Conservation (phyloP, 495 filamentous ascomycete genomes). For the Diplogelasinospora grovesii region DNA sequence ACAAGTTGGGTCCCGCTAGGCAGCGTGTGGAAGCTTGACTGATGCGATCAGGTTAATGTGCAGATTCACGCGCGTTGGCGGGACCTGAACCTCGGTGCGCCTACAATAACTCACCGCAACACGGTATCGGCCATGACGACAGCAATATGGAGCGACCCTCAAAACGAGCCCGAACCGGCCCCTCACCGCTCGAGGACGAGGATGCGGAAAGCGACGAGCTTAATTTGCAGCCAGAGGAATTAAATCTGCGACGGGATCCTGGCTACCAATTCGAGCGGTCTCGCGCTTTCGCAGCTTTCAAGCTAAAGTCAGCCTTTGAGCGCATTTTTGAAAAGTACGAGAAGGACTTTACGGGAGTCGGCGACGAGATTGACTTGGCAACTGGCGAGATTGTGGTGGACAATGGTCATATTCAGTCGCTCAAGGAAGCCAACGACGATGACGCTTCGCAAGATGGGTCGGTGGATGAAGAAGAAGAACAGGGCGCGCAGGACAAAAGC, state of each 20-base stretch:
- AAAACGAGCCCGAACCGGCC: slow-evolving; percentile 50
- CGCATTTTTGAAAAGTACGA: slow-evolving; percentile 83
- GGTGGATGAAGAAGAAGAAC: slow-evolving; percentile 25
- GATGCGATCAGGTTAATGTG: no score
- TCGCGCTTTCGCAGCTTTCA: slow-evolving; percentile 53
- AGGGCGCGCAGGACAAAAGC: no score
- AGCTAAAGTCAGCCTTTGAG: slow-evolving; percentile 76
- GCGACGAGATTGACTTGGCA: slow-evolving; percentile 32
- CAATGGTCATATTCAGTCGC: slow-evolving; percentile 69
- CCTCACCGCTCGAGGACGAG: slow-evolving; percentile 29
- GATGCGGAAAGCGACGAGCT: slow-evolving; percentile 39
- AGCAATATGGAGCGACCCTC: slow-evolving; percentile 50
- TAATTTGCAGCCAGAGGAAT: slow-evolving; percentile 32
- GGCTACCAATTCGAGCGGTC: slow-evolving; percentile 50
- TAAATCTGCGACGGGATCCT: slow-evolving; percentile 39
- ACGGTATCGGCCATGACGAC: slow-evolving; percentile 7
- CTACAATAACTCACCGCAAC: no score
- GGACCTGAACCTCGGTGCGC: no score
- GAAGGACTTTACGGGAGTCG: slow-evolving; percentile 71
- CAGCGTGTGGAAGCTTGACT: no score
- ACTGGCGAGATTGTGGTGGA: slow-evolving; percentile 77
- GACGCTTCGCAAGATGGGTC: slow-evolving; percentile 12
- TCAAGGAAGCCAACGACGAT: slow-evolving; percentile 42
- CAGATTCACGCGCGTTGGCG: no score
- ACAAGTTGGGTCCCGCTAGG: no score